Evolutionary conservation across 2,329 filamentous ascomycete species (phyloP).

Genomic region (Fusarium longipes): DNA sequence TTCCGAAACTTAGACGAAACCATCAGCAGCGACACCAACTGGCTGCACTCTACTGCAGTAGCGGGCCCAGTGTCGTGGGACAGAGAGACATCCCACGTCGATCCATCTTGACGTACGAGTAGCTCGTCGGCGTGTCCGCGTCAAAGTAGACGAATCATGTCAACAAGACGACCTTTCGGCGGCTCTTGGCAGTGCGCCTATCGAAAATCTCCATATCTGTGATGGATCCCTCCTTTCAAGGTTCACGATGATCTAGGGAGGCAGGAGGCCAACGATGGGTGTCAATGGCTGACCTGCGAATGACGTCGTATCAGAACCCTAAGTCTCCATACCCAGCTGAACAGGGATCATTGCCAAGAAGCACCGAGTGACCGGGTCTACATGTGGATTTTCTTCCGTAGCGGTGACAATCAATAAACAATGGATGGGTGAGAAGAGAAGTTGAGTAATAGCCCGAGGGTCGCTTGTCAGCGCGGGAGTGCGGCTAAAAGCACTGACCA

Average conservation of each 20-base stretch:
- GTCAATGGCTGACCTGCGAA: neutral
- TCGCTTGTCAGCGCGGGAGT: slow-evolving; percentile 38
- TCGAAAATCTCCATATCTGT: neutral
- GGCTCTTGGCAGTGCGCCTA: slow-evolving; percentile 23
- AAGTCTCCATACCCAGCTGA: slow-evolving; percentile 39
- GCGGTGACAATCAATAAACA: slow-evolving; percentile 16
- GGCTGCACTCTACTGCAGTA: slow-evolving; percentile 9
- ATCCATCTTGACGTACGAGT: slow-evolving; percentile 19
- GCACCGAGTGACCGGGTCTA: slow-evolving; percentile 16
- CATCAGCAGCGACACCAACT: slow-evolving; percentile 12
- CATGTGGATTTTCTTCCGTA: slow-evolving; percentile 6
- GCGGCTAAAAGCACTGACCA: slow-evolving; percentile 35
- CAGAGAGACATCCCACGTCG: slow-evolving; percentile 23
- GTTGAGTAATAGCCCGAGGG: slow-evolving; percentile 2
- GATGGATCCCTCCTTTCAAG: slow-evolving; percentile 13
- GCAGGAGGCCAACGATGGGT: slow-evolving; percentile 28
- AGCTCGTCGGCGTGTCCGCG: slow-evolving; percentile 33
- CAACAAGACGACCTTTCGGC: neutral
- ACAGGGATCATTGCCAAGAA: slow-evolving; percentile 35
- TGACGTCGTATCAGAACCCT: slow-evolving; percentile 34
- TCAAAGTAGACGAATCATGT: slow-evolving; percentile 25
- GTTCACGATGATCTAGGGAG: slow-evolving; percentile 9
- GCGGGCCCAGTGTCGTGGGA: slow-evolving; percentile 13
- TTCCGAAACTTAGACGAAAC: slow-evolving; percentile 29
- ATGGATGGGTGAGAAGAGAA: slow-evolving; percentile 8